Percentiles rank a stretch among this genome's conserved stretches.
phyloP scores from a whole-genome alignment of 2,329 filamentous ascomycete species.

The Ophiocordyceps camponoti-saundersi region DNA sequence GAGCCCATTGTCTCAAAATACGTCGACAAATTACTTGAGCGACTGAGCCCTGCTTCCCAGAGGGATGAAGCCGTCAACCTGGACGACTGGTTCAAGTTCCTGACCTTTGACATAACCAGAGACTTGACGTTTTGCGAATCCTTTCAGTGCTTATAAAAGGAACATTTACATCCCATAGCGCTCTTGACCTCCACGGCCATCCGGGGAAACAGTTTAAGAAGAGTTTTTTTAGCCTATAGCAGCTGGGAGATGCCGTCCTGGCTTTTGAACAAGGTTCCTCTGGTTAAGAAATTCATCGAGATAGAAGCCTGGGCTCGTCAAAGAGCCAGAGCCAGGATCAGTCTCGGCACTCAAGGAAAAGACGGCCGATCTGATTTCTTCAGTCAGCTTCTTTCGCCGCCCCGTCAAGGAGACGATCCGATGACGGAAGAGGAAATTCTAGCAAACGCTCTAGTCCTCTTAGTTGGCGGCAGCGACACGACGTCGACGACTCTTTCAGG shows the following conservation, averaged over 20 bases:
- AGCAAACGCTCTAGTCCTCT: constrained; percentile 5
- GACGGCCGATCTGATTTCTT: constrained; percentile 7
- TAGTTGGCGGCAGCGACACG: constrained; percentile 17
- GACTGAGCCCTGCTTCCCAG: constrained; percentile 4
- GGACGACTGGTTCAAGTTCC: constrained; percentile 18
- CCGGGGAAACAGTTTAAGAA: constrained; percentile 1
- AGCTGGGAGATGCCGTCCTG: neutral
- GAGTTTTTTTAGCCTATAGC: constrained; percentile 3
- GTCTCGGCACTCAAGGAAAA: neutral
- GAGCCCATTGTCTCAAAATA: constrained; percentile 11
- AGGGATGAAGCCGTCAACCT: constrained; percentile 8
- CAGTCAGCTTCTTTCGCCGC: constrained; percentile 12
- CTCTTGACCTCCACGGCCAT: constrained; percentile 6
- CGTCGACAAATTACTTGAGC: constrained; percentile 9
- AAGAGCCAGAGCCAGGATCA: constrained; percentile 4
- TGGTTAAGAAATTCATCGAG: neutral
- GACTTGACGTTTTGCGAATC: constrained; percentile 24
- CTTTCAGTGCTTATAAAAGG: constrained; percentile 17
- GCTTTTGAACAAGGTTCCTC: neutral
- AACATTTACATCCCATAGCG: constrained; percentile 10
- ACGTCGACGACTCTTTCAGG: constrained; percentile 14
- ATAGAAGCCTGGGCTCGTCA: constrained; percentile 6
- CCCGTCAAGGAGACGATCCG: constrained; percentile 11
- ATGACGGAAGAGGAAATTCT: constrained; percentile 18
- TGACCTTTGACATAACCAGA: constrained; percentile 23